These are phyloP conservation scores for Moesziomyces aphidis DNA, from an alignment of 1,284 basidiomycete species.

Conservation along the genomic window DNA sequence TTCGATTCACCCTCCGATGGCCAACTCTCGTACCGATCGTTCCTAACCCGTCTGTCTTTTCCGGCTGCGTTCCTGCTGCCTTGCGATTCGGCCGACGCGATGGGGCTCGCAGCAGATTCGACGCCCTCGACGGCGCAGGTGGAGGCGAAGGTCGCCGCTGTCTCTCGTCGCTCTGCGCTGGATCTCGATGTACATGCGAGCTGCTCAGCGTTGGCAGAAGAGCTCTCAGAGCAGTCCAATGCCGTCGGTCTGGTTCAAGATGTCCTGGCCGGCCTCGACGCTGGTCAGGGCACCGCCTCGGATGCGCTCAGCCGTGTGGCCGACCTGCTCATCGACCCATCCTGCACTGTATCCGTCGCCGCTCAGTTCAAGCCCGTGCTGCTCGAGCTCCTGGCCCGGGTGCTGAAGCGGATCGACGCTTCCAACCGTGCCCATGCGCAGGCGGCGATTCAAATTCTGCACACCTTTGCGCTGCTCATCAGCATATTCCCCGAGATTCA, in stretches of 20 bases:
- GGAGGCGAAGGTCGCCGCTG: background rate
- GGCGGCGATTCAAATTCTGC: constrained; percentile 22
- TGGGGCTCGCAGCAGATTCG: constrained; percentile 14
- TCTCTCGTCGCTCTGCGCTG: constrained; percentile 23
- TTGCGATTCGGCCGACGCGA: background rate
- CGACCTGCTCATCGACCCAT: constrained; percentile 56
- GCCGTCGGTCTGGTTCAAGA: background rate
- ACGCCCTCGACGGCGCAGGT: background rate
- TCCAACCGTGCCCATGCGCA: constrained; percentile 3
- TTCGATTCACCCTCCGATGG: background rate
- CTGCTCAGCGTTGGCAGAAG: constrained; percentile 16
- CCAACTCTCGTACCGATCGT: no score
- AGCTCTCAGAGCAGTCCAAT: constrained; percentile 9
- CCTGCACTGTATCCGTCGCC: constrained; percentile 54
- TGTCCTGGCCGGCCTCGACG: constrained; percentile 11
- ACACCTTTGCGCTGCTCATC: constrained; percentile 43
- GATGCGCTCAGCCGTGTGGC: constrained; percentile 54
- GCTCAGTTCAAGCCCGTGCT: constrained; percentile 62
- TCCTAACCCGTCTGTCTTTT: no score
- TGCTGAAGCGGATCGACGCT: constrained; percentile 35
- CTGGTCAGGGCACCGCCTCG: constrained; percentile 1
- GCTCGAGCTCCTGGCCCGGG: constrained; percentile 59
- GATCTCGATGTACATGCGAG: constrained; percentile 24
- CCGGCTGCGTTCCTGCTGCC: background rate
- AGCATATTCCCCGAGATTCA: constrained; percentile 58